These are phyloP conservation scores for Boletus eberwhitei DNA, from an alignment of 768 basidiomycete genomes.

Conservation along the genomic window DNA sequence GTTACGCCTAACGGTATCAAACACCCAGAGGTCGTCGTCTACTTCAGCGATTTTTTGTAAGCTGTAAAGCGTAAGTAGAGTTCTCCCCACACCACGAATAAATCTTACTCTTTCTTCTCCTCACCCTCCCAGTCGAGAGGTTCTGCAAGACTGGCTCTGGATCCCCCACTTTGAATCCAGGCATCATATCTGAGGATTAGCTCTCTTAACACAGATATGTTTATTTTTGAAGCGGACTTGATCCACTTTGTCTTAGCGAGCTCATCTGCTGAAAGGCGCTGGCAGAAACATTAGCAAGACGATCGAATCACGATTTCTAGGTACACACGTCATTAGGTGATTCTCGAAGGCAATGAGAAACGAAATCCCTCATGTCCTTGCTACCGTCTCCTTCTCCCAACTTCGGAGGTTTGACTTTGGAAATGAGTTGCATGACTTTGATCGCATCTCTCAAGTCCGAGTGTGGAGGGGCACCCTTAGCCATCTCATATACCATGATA, in stretches of 20 bases:
- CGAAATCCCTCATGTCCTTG: constrained; percentile 86
- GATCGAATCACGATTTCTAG: background rate
- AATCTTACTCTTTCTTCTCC: constrained; percentile 50
- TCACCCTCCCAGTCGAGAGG: constrained; percentile 71
- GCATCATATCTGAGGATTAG: constrained; percentile 75
- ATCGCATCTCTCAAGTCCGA: constrained; percentile 78
- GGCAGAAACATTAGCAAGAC: constrained; percentile 8
- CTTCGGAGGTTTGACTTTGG: constrained; percentile 77
- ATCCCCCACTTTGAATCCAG: constrained; percentile 64
- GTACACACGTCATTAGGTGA: constrained; percentile 68
- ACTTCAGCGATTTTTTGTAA: constrained; percentile 22
- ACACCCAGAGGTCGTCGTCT: constrained; percentile 62
- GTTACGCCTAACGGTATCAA: constrained; percentile 62
- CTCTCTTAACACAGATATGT: constrained; percentile 71
- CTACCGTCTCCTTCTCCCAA: constrained; percentile 75
- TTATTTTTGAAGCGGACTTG: constrained; percentile 63
- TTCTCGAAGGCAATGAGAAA: constrained; percentile 78
- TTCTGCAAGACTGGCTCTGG: constrained; percentile 72
- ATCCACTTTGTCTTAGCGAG: constrained; percentile 89
- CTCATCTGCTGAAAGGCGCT: constrained; percentile 91
- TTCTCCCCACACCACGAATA: background rate
- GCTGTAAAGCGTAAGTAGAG: constrained; percentile 10
- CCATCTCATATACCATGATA: constrained; percentile 95
- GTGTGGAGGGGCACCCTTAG: constrained; percentile 93
- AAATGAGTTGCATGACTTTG: constrained; percentile 86